Base-by-base conservation (phyloP, 805 yeast genomes). In the Priceomyces fermenticarens region DNA sequence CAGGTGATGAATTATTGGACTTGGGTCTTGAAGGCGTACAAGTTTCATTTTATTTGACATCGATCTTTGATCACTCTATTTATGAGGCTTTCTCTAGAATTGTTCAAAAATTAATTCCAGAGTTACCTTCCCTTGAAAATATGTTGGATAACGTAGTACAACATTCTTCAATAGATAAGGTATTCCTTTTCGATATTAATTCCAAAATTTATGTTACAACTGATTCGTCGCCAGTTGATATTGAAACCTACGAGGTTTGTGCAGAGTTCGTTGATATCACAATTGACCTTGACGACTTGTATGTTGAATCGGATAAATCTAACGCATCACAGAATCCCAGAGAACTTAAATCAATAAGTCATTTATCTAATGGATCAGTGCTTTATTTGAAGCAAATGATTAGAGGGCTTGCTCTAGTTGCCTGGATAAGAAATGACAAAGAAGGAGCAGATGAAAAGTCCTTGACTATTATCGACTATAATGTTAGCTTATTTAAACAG, bases 211-310 rank as follows among this genome's bases (percentile, higher is more conserved):
- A 91, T 58, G 89, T 91, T 36, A 97, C 97, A 4, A 91, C 98
- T 0, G 99, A 93, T 60, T 86, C 96, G 0, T 82, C 90, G 2
- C 97, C 98, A 0, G 96, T 91, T 30, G 98, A 91, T 63, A 85
- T 88, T 31, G 96, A 89, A 56, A 87, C 95, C 0, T 93, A 93
- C 59, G 97, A 93, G 60, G 95, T 91, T 2, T 93, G 98, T 62
- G 95, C 97, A 0, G 98, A 93, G 56, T 93, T 93, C 56, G 91
- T 93, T 35, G 98, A 93, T 60, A 93, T 91, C 11, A 83, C 96
- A 3, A 83, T 89, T 17, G 98, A 93, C 56, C 66, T 93, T 48
- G 90, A 88, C 52, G 85, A 85, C 38, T 60, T 85, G 33, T 84
- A 85, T 50, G 55, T 65, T 33, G 71, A 63, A 31, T 52, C 54